A percentile compares a stretch with the other conserved stretches of the same genome.
Evolutionary conservation across 2,329 filamentous ascomycete species (phyloP).

Genomic region (Beauveria sp.): DNA sequence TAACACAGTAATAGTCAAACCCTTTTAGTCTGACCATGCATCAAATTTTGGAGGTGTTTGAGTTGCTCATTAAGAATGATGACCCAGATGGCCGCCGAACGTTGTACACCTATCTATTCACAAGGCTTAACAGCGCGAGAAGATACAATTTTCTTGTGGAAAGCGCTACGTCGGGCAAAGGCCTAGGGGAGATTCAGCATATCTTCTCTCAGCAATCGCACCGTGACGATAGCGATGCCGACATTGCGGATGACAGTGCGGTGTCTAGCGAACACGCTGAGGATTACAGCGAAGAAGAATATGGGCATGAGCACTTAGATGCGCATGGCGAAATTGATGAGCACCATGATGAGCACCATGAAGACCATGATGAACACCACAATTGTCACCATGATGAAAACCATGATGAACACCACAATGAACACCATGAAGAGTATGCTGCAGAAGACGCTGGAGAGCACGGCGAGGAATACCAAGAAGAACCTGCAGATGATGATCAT

Average conservation of each 20-base stretch:
- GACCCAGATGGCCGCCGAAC: constrained; percentile 30
- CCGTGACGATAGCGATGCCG: neutral
- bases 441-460: constrained; percentile 17
- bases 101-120: constrained; percentile 36
- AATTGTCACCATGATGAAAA: constrained; percentile 16
- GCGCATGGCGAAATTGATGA: constrained; percentile 13
- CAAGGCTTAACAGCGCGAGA: constrained; percentile 30
- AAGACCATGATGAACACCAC: constrained; percentile 13
- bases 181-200: constrained; percentile 34
- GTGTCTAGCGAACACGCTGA: constrained; percentile 13
- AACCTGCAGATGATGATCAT: constrained; percentile 12
- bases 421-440: constrained; percentile 12
- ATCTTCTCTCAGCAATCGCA: constrained; percentile 21
- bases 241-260: constrained; percentile 12
- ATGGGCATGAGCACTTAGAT: neutral
- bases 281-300: constrained; percentile 18
- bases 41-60: constrained; percentile 35
- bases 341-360: constrained; percentile 14
- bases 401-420: constrained; percentile 13
- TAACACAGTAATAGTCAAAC: constrained; percentile 29
- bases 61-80: constrained; percentile 36
- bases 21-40: constrained; percentile 29
- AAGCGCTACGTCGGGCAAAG: constrained; percentile 33
- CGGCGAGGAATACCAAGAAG: constrained; percentile 13
- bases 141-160: constrained; percentile 34